Conservation (phyloP, 805 yeast species). For the Candida fluviatilis region DNA sequence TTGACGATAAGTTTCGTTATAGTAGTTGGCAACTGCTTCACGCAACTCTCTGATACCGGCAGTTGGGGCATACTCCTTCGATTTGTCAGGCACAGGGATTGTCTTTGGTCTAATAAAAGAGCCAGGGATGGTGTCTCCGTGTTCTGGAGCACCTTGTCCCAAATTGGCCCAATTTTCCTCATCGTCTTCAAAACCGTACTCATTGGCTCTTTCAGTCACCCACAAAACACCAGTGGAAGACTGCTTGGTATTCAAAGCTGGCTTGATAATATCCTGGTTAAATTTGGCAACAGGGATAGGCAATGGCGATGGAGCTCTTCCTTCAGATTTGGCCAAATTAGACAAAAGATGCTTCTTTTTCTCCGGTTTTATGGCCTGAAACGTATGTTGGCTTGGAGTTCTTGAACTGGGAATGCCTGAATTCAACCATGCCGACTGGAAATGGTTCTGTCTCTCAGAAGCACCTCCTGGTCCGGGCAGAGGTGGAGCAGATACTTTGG, state of each 20-base stretch:
- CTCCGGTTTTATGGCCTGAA: slow-evolving; percentile 2
- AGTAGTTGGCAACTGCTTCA: slow-evolving; percentile 54
- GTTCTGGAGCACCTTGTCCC: slow-evolving; percentile 66
- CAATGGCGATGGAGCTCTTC: slow-evolving; percentile 42
- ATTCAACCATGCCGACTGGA: slow-evolving; percentile 11
- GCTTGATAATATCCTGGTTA: slow-evolving; percentile 44
- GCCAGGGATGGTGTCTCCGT: slow-evolving; percentile 54
- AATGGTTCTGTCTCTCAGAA: slow-evolving; percentile 12
- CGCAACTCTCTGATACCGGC: slow-evolving; percentile 52
- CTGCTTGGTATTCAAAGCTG: slow-evolving; percentile 56
- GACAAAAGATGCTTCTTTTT: slow-evolving; percentile 14
- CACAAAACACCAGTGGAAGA: slow-evolving; percentile 62
- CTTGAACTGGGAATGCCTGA: slow-evolving; percentile 21
- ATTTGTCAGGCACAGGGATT: slow-evolving; percentile 43
- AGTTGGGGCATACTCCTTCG: slow-evolving; percentile 58
- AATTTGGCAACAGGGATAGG: slow-evolving; percentile 47
- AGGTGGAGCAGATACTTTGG: slow-evolving; percentile 11
- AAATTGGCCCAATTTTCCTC: slow-evolving; percentile 51
- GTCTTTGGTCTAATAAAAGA: slow-evolving; percentile 50
- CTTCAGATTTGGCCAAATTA: slow-evolving; percentile 29
- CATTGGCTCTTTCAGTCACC: slow-evolving; percentile 60
- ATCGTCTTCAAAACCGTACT: slow-evolving; percentile 46
- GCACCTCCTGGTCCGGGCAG: slow-evolving; percentile 1
- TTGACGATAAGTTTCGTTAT: slow-evolving; percentile 51
- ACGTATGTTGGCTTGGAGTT: slow-evolving; percentile 14